A percentile compares a stretch with the other conserved stretches of the same genome.
Conservation (phyloP, 2,329 filamentous ascomycete genomes). For the Aspergillus proliferans region DNA sequence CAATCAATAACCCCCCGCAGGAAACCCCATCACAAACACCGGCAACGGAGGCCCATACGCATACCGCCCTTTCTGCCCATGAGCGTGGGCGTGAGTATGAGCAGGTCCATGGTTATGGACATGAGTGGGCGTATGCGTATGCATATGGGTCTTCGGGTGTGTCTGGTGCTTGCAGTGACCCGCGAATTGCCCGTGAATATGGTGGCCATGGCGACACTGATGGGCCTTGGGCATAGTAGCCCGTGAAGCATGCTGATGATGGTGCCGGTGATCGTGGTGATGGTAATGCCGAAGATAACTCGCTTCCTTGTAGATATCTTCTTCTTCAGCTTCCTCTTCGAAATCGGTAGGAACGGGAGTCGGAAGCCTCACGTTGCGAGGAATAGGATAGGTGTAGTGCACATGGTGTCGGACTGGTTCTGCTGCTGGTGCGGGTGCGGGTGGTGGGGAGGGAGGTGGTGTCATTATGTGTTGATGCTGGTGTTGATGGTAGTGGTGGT, state of each 20-base stretch:
- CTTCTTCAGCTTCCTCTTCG: too few species aligned
- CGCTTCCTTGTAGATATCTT: too few species aligned
- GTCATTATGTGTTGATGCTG: not conserved
- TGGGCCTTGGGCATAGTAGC: not conserved
- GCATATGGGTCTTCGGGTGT: not conserved
- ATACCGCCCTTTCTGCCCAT: not conserved
- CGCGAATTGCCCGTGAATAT: not conserved
- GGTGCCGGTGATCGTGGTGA: not conserved
- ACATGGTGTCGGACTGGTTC: conserved; percentile 1
- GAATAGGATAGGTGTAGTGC: conserved; percentile 1
- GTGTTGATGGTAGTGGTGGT: not conserved
- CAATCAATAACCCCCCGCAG: not conserved
- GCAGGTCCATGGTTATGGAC: not conserved
- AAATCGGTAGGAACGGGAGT: too few species aligned
- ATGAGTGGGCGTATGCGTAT: not conserved
- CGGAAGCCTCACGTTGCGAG: not conserved
- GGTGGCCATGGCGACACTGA: not conserved
- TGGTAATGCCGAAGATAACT: not conserved
- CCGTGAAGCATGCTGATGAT: not conserved
- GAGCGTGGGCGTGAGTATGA: not conserved
- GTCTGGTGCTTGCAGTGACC: not conserved
- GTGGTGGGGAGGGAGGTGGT: not conserved
- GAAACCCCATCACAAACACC: not conserved
- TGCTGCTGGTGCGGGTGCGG: not conserved
- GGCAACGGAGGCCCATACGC: conserved; percentile 12